These are phyloP conservation scores for Emergomyces pasteurianus DNA, from an alignment of 2,329 filamentous ascomycete genomes.

Conservation along the genomic window DNA sequence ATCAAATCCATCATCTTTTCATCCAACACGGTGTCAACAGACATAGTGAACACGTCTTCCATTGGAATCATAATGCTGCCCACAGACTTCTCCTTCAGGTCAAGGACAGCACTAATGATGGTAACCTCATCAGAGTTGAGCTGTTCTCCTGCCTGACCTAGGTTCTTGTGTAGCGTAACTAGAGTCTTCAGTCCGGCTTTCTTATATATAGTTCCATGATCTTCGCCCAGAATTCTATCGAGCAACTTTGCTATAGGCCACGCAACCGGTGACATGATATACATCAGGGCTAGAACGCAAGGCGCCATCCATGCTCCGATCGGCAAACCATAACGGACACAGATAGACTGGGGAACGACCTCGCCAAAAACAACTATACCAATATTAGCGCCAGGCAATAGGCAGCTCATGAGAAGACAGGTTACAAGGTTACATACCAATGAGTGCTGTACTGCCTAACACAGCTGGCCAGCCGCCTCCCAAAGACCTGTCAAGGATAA, in stretches of 20 bases:
- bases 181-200: slow-evolving; percentile 95
- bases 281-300: slow-evolving; percentile 81
- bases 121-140: slow-evolving; percentile 96
- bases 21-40: slow-evolving; percentile 85
- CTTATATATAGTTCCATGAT: slow-evolving; percentile 95
- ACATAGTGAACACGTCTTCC: slow-evolving; percentile 93
- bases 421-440: slow-evolving; percentile 56
- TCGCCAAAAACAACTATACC: slow-evolving; percentile 87
- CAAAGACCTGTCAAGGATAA: slow-evolving; percentile 85
- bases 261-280: slow-evolving; percentile 73
- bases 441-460: slow-evolving; percentile 81
- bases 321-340: slow-evolving; percentile 86
- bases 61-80: slow-evolving; percentile 98
- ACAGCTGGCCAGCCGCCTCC: slow-evolving; percentile 93
- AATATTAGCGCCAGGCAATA: not conserved
- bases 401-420: not conserved
- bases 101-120: slow-evolving; percentile 92
- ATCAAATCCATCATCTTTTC: slow-evolving; percentile 92
- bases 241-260: slow-evolving; percentile 95
- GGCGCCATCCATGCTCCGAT: slow-evolving; percentile 93
- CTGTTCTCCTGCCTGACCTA: slow-evolving; percentile 73
- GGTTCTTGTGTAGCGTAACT: slow-evolving; percentile 73
- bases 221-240: slow-evolving; percentile 82
- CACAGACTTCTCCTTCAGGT: slow-evolving; percentile 91
- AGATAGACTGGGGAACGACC: slow-evolving; percentile 89